Evolutionary conservation across 73 alveolate species (phyloP).

Genomic region (Blepharisma stoltei): DNA sequence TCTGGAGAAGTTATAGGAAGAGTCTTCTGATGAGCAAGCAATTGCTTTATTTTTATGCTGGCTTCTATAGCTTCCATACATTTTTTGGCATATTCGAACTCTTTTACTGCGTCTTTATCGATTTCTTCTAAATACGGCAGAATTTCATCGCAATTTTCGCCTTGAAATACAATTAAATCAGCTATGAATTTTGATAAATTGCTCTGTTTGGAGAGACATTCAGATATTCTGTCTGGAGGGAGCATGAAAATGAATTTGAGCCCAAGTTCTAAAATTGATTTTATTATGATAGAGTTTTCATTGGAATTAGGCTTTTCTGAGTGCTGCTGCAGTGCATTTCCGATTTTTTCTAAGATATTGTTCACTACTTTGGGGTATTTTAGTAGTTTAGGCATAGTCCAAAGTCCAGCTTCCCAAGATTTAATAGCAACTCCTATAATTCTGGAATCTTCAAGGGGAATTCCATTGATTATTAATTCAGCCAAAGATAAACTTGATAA

Average conservation of each 20-base stretch:
- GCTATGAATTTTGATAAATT: background rate
- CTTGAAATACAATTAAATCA: background rate
- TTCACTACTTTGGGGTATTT: background rate
- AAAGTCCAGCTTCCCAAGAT: background rate
- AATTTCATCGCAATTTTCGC: background rate
- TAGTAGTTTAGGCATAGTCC: background rate
- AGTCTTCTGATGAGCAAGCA: background rate
- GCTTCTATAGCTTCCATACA: background rate
- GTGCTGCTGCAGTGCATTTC: background rate
- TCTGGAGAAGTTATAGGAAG: background rate
- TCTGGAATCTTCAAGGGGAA: background rate
- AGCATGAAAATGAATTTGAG: background rate
- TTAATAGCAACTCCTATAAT: background rate
- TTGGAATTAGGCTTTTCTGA: background rate
- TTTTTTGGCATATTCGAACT: constrained; percentile 1
- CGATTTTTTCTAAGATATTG: background rate
- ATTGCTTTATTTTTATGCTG: background rate
- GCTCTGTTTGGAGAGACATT: background rate
- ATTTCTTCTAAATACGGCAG: background rate
- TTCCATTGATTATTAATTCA: background rate
- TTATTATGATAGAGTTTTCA: background rate
- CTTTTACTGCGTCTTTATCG: background rate
- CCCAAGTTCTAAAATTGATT: background rate
- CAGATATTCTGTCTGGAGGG: background rate
- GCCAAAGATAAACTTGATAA: background rate